A percentile compares a stretch with the other conserved stretches of the same genome.
Evolutionary conservation across 2,329 filamentous ascomycete species (phyloP).

Genomic region (Berkeleyomyces rouxiae): DNA sequence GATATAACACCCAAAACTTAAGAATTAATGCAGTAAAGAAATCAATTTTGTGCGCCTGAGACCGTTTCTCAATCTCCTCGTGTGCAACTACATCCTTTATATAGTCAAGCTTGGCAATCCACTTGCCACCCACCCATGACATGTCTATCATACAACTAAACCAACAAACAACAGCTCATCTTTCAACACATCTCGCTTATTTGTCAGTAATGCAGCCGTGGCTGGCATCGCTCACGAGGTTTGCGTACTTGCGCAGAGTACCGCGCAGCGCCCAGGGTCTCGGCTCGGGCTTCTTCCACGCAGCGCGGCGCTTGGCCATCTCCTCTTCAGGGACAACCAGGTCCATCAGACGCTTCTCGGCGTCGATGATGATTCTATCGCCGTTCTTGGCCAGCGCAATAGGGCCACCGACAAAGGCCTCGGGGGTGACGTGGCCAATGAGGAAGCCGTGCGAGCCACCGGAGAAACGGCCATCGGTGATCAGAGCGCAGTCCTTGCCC

Average conservation of each 20-base stretch:
- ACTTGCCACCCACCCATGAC: not conserved
- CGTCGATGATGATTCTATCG: conserved; percentile 67
- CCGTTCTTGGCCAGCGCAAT: conserved; percentile 71
- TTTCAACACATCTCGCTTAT: not conserved
- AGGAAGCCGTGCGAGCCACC: conserved; percentile 76
- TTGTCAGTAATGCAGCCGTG: conserved; percentile 40
- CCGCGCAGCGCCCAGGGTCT: conserved; percentile 37
- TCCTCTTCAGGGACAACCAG: conserved; percentile 51
- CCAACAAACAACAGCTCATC: not conserved
- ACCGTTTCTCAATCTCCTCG: conserved; percentile 6
- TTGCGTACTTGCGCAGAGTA: conserved; percentile 54
- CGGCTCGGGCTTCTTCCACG: conserved; percentile 45
- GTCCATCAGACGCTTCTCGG: conserved; percentile 54
- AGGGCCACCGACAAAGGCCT: conserved; percentile 71
- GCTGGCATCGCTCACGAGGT: conserved; percentile 40
- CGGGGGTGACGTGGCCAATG: conserved; percentile 75
- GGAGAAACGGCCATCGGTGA: conserved; percentile 61
- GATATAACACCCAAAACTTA: conserved; percentile 2
- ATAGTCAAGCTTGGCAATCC: not conserved
- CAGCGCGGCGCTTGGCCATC: conserved; percentile 37
- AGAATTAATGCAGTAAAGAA: conserved; percentile 1
- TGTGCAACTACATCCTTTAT: not conserved
- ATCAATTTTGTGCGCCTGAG: conserved; percentile 10
- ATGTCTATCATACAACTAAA: not conserved
- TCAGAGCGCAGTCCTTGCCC: conserved; percentile 55